Evolutionary conservation across 2,329 filamentous ascomycete genomes (phyloP).

Genomic region (Rutstroemia sp.): DNA sequence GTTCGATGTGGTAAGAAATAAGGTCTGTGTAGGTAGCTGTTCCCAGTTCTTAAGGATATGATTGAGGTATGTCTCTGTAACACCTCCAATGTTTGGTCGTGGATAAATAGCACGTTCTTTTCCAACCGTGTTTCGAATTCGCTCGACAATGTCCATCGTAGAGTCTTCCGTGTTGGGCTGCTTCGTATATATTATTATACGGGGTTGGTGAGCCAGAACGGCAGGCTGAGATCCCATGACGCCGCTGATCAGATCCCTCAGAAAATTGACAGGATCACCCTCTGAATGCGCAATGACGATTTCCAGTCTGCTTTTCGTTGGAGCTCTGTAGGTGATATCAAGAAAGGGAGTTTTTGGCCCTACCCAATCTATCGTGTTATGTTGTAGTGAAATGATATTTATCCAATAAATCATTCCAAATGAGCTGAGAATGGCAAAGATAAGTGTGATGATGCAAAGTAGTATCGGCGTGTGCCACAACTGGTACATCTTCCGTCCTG

Average conservation of each 20-base stretch:
- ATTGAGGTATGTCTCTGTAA: slow-evolving; percentile 38
- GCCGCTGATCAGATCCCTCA: slow-evolving; percentile 15
- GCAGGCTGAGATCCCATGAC: slow-evolving; percentile 12
- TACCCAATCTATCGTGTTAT: slow-evolving; percentile 17
- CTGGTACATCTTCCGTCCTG: slow-evolving; percentile 11
- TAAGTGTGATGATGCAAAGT: slow-evolving; percentile 15
- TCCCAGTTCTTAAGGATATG: slow-evolving; percentile 39
- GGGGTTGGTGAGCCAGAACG: slow-evolving; percentile 12
- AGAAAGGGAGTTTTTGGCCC: slow-evolving; percentile 12
- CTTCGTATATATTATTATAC: slow-evolving; percentile 26
- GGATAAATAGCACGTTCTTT: neutral
- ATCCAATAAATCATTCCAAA: slow-evolving; percentile 21
- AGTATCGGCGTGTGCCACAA: slow-evolving; percentile 21
- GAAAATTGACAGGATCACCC: slow-evolving; percentile 16
- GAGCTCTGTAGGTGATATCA: slow-evolving; percentile 22
- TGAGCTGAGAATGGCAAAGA: slow-evolving; percentile 19
- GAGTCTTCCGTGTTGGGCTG: slow-evolving; percentile 12
- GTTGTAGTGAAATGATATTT: slow-evolving; percentile 19
- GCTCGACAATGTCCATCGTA: neutral
- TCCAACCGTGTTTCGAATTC: slow-evolving; percentile 5
- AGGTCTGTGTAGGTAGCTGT: slow-evolving; percentile 36
- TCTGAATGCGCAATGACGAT: slow-evolving; percentile 24
- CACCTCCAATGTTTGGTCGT: slow-evolving; percentile 36
- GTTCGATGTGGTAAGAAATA: slow-evolving; percentile 32
- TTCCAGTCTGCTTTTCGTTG: slow-evolving; percentile 20